Percentiles rank a stretch among this genome's conserved stretches.
These are phyloP conservation scores for Globisporangium spinosum DNA, from an alignment of 352 stramenopile species.

Conservation along the genomic window DNA sequence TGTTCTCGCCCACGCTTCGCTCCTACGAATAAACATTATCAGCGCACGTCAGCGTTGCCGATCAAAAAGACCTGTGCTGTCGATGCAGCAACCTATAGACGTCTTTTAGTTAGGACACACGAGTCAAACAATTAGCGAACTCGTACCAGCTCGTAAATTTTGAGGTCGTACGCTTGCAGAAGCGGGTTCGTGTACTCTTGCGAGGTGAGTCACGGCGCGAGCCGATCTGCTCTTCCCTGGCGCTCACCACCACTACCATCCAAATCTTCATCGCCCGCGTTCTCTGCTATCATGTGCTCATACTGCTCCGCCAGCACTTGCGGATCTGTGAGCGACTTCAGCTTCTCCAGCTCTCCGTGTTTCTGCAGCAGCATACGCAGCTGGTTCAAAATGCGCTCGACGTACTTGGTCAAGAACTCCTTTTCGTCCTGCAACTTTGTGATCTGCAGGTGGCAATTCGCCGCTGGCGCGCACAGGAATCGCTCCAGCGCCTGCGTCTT, in stretches of 20 bases:
- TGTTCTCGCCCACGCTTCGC: slow-evolving; percentile 42
- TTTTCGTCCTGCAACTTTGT: slow-evolving; percentile 55
- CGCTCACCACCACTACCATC: not conserved
- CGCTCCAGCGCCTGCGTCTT: slow-evolving; percentile 1
- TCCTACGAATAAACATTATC: slow-evolving; percentile 27
- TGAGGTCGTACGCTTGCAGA: slow-evolving; percentile 72
- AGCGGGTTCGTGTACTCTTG: slow-evolving; percentile 70
- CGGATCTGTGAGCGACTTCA: slow-evolving; percentile 51
- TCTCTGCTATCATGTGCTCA: slow-evolving; percentile 14
- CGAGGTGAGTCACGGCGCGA: slow-evolving; percentile 65
- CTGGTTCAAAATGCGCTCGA: slow-evolving; percentile 62
- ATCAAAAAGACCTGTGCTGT: not conserved
- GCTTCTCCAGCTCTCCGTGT: slow-evolving; percentile 69
- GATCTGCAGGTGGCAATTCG: slow-evolving; percentile 37
- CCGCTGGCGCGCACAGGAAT: slow-evolving; percentile 18
- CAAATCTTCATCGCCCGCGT: slow-evolving; percentile 14
- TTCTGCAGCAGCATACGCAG: slow-evolving; percentile 54
- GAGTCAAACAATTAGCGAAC: not conserved
- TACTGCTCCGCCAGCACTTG: slow-evolving; percentile 14
- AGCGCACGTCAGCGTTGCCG: not conserved
- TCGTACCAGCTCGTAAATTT: slow-evolving; percentile 69
- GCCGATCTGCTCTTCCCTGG: not conserved
- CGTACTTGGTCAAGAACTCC: slow-evolving; percentile 59
- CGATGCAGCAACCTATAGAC: not conserved
- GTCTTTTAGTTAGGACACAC: not conserved